These are phyloP conservation scores for Gossypium trilobum DNA, from an alignment of 441 rosid genomes.

Conservation along the genomic window DNA sequence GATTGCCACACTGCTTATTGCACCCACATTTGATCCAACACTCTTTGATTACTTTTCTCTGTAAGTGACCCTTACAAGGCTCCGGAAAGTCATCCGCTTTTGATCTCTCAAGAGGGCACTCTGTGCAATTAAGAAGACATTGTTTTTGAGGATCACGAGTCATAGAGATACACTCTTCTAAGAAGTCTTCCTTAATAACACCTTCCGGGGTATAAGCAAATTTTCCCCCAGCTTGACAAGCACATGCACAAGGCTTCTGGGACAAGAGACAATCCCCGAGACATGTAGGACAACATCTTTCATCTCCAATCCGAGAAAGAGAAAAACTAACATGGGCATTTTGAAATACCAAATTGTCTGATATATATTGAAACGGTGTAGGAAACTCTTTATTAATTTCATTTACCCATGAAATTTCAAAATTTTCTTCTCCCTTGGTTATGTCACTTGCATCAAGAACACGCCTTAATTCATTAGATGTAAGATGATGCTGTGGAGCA, in stretches of 20 bases:
- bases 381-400: constrained; percentile 50
- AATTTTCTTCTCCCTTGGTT: constrained; percentile 55
- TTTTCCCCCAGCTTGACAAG: constrained; percentile 30
- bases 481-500: constrained; percentile 38
- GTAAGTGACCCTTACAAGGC: constrained; percentile 77
- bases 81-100: constrained; percentile 44
- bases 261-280: constrained; percentile 57
- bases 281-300: constrained; percentile 59
- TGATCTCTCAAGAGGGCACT: constrained; percentile 63
- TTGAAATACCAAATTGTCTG: constrained; percentile 45
- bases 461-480: constrained; percentile 40
- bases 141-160: constrained; percentile 50
- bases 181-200: constrained; percentile 44
- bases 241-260: constrained; percentile 48
- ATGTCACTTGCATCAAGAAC: constrained; percentile 42
- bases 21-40: constrained; percentile 93
- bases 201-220: constrained; percentile 55
- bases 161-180: constrained; percentile 51
- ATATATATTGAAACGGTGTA: constrained; percentile 50
- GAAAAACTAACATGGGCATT: constrained; percentile 53
- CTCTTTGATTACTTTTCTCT: constrained; percentile 65
- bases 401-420: constrained; percentile 66
- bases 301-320: constrained; percentile 45
- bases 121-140: constrained; percentile 40
- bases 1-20: constrained; percentile 65